These are phyloP conservation scores for Penicillium sclerotiorum DNA, from an alignment of 2,329 filamentous ascomycete genomes.

Conservation along the genomic window DNA sequence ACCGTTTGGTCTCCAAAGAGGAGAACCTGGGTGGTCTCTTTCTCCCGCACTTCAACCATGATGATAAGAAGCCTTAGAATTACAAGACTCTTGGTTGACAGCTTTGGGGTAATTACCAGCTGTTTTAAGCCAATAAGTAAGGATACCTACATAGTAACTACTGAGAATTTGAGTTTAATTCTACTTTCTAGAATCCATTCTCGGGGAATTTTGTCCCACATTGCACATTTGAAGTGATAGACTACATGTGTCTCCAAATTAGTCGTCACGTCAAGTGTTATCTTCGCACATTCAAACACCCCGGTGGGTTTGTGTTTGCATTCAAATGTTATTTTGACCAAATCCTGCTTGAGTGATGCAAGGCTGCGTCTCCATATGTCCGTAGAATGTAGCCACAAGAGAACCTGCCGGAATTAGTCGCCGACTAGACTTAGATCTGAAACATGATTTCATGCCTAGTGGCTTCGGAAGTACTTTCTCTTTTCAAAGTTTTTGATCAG, in stretches of 20 bases:
- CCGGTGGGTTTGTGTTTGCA: too few species aligned
- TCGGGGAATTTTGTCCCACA: not conserved
- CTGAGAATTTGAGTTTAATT: not conserved
- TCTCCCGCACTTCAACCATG: not conserved
- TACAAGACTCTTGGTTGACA: too few species aligned
- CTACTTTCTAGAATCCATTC: not conserved
- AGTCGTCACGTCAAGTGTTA: not conserved
- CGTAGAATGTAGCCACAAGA: too few species aligned
- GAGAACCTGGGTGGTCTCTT: not conserved
- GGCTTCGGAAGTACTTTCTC: too few species aligned
- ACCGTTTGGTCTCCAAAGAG: slow-evolving; percentile 21
- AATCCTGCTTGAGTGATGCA: not conserved
- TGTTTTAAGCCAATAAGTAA: too few species aligned
- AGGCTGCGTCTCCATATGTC: not conserved
- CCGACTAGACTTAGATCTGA: not conserved
- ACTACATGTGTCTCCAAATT: not conserved
- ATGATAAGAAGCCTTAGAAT: not conserved
- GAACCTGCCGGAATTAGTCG: not conserved
- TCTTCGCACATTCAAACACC: too few species aligned
- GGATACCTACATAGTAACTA: too few species aligned
- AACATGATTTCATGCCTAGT: not conserved
- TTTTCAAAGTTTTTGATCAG: too few species aligned
- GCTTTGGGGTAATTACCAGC: too few species aligned
- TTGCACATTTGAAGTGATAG: too few species aligned
- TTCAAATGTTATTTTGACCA: too few species aligned